Conservation (phyloP, 2,329 filamentous ascomycete species). For the Penicillium sp. region DNA sequence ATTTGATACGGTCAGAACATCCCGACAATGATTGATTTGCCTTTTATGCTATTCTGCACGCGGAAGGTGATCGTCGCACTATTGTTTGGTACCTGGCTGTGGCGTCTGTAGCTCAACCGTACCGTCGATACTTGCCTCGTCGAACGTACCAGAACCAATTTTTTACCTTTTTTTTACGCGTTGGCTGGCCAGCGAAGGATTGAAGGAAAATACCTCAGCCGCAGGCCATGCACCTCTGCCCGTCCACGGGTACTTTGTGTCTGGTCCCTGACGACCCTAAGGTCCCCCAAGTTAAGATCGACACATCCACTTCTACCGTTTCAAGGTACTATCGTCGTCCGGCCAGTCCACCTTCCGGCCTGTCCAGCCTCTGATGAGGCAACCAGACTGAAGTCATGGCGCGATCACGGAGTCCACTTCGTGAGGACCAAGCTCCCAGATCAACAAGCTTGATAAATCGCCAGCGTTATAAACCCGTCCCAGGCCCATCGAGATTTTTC, state of each 20-base stretch:
- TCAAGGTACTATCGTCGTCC: not conserved
- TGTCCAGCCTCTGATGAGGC: constrained; percentile 6
- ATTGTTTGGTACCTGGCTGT: constrained; percentile 9
- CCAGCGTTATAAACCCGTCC: constrained; percentile 18
- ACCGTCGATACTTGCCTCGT: constrained; percentile 18
- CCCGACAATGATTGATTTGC: constrained; percentile 3
- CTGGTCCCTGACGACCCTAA: constrained; percentile 3
- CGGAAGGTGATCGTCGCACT: constrained; percentile 20
- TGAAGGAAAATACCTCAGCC: constrained; percentile 9
- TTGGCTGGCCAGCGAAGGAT: constrained; percentile 10
- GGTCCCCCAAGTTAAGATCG: constrained; percentile 14
- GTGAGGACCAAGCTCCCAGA: constrained; percentile 3
- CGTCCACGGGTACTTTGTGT: not conserved
- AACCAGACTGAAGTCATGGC: constrained; percentile 18
- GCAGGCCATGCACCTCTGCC: not conserved
- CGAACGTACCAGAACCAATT: constrained; percentile 3
- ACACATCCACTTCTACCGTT: constrained; percentile 1
- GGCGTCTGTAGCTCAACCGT: constrained; percentile 12
- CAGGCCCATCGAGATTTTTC: not conserved
- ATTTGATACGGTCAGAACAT: constrained; percentile 17
- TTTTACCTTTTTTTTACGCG: not conserved
- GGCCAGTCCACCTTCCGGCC: not conserved
- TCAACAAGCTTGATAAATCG: not conserved
- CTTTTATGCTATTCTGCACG: constrained; percentile 7
- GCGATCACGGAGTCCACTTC: constrained; percentile 18